Percentiles rank a stretch among this genome's conserved stretches.
phyloP scores from a whole-genome alignment of 768 basidiomycete species.

The Collybia nuda region DNA sequence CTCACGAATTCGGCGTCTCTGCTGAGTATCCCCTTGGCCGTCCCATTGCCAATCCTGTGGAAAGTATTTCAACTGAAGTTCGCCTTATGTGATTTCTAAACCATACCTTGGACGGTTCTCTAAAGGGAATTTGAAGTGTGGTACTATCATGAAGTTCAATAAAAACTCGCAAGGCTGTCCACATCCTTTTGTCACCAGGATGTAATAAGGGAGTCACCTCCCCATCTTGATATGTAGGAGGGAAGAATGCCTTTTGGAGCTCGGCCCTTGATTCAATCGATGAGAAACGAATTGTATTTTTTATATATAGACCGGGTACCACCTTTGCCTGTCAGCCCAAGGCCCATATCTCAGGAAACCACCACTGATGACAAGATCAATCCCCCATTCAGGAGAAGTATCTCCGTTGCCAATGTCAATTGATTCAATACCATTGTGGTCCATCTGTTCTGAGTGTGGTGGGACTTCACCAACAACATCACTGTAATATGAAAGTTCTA shows the following conservation, averaged over 20 bases:
- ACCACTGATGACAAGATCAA: constrained; percentile 78
- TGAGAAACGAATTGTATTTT: neutral
- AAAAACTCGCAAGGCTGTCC: constrained; percentile 80
- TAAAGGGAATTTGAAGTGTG: constrained; percentile 81
- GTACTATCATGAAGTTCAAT: constrained; percentile 80
- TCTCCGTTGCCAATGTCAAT: constrained; percentile 87
- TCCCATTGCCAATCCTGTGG: constrained; percentile 93
- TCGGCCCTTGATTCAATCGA: constrained; percentile 47
- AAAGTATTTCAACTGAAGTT: constrained; percentile 4
- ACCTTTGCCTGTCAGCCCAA: constrained; percentile 96
- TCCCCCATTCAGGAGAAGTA: constrained; percentile 88
- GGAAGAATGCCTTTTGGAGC: constrained; percentile 83
- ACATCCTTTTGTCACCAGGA: constrained; percentile 79
- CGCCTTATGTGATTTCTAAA: neutral
- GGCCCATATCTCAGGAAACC: constrained; percentile 87
- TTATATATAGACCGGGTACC: constrained; percentile 4
- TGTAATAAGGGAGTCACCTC: constrained; percentile 56
- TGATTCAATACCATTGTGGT: constrained; percentile 35
- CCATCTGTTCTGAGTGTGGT: constrained; percentile 23
- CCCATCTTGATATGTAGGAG: constrained; percentile 68
- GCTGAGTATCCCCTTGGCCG: constrained; percentile 44
- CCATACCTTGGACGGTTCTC: constrained; percentile 83
- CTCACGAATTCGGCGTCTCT: constrained; percentile 57
- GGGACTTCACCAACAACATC: constrained; percentile 84
- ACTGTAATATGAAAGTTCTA: constrained; percentile 86